Base-by-base conservation (phyloP, 2,329 filamentous ascomycete genomes). In the Lithohypha guttulata region DNA sequence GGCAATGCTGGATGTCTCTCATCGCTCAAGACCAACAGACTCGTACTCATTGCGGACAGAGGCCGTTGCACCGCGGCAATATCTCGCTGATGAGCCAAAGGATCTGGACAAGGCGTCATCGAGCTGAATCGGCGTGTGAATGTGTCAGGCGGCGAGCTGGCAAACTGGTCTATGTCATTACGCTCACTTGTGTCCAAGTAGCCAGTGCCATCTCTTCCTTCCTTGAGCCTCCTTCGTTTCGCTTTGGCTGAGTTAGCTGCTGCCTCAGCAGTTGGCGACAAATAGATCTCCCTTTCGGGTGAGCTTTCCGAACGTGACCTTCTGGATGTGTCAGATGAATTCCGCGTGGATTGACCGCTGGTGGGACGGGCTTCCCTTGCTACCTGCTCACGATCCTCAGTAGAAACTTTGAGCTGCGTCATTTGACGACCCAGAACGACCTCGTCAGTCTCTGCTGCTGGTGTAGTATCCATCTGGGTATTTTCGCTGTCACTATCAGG, bases 171-270 rank as follows among this genome's bases (percentile, higher is more conserved):
- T n/a, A n/a, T n/a, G n/a, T n/a, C n/a, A n/a, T n/a, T n/a, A n/a
- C n/a, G n/a, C n/a, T n/a, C n/a, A n/a, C n/a, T n/a, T n/a, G n/a
- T 11, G 4, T 28, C 26, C 9, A 14, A 10, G 4, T 5, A 11
- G 9, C 9, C 26, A 6, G 15, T 10, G n/a, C 26, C 26, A 11
- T 4, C 4, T 28, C 26, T 14, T n/a, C 9, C 4, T 10, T 28
- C 4, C 4, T 28, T 10, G 9, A 48, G 39, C n/a, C 49, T 42
- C 10, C 43, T 43, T 9, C 51, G 42, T 36, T 48, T 53, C 8
- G 42, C 29, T 35, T 47, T 53, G 14, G 51, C 51, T 7, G 51
- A 53, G 21, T 49, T 36, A 7, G 51, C 51, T 10, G 51, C 51
- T 18, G 49, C 49, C 26, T 45, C 43, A 23, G 48, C 51, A 3